A percentile compares a stretch with the other conserved stretches of the same genome.
Conservation (phyloP, 148 eudicot genomes). For the Euryodendron excelsum region DNA sequence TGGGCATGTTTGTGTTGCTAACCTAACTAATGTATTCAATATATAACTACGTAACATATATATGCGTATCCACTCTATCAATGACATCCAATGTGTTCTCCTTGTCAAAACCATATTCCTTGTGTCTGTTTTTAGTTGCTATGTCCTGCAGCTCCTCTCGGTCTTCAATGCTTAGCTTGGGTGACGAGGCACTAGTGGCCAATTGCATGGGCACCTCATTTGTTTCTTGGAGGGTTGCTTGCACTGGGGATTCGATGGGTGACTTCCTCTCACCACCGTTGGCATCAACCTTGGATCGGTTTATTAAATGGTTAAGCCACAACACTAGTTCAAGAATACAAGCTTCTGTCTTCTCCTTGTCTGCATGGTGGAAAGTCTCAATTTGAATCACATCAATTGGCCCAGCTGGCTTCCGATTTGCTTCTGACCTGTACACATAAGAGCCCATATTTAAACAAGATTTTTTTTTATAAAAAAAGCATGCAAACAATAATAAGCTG, state of each 20-base stretch:
- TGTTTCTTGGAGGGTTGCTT: constrained; percentile 16
- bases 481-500: background rate
- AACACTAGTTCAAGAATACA: constrained; percentile 60
- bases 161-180: constrained; percentile 25
- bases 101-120: constrained; percentile 18
- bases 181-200: constrained; percentile 16
- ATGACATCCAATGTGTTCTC: too few relatives aligned
- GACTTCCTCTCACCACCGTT: constrained; percentile 23
- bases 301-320: constrained; percentile 74
- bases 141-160: constrained; percentile 17
- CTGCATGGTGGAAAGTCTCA: constrained; percentile 87
- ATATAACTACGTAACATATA: too few relatives aligned
- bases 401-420: constrained; percentile 41
- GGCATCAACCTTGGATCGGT: constrained; percentile 32
- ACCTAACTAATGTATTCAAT: too few relatives aligned
- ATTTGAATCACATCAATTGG: constrained; percentile 53
- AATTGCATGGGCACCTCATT: constrained; percentile 10
- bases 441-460: constrained; percentile 4
- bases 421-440: constrained; percentile 52
- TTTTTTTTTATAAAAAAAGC: too few relatives aligned
- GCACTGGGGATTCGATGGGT: constrained; percentile 24
- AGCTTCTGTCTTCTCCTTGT: constrained; percentile 68
- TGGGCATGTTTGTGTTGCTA: too few relatives aligned
- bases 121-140: constrained; percentile 12
- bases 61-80: too few relatives aligned